Conservation (phyloP, 331 rosid genomes). For the Arachis monticola region DNA sequence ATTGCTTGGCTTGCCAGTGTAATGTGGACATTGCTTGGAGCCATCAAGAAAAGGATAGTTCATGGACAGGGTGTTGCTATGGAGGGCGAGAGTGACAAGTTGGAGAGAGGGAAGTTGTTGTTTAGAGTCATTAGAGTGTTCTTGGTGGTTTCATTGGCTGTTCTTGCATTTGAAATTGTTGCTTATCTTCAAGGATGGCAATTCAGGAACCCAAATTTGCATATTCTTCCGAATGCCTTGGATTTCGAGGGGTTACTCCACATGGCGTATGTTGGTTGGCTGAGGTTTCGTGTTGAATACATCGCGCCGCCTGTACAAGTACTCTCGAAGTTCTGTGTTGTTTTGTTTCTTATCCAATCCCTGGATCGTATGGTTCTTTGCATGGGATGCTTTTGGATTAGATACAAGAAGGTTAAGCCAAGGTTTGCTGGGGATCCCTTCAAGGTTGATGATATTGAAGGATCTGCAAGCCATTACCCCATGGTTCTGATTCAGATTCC, state of each 20-base stretch:
- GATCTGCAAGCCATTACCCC: conserved; percentile 61
- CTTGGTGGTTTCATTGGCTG: conserved; percentile 64
- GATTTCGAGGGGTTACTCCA: conserved; percentile 77
- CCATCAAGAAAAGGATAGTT: conserved; percentile 77
- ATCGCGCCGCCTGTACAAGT: conserved; percentile 82
- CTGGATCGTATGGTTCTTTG: conserved; percentile 82
- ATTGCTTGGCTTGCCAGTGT: conserved; percentile 67
- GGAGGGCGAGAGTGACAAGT: conserved; percentile 63
- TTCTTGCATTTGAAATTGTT: conserved; percentile 76
- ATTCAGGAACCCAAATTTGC: conserved; percentile 69
- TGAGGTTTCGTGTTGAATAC: conserved; percentile 75
- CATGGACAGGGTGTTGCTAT: conserved; percentile 59
- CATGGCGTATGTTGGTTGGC: conserved; percentile 73
- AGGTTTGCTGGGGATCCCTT: conserved; percentile 57
- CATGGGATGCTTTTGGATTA: conserved; percentile 92
- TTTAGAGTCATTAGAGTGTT: conserved; percentile 70
- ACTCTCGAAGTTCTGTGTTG: conserved; percentile 82
- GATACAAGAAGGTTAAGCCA: conserved; percentile 77
- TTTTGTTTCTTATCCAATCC: conserved; percentile 86
- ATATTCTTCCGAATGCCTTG: conserved; percentile 63
- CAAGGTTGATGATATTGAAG: conserved; percentile 69
- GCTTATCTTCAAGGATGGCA: conserved; percentile 89
- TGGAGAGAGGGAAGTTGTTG: conserved; percentile 68
- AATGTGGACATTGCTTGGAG: conserved; percentile 74
- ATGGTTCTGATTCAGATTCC: conserved; percentile 84